A percentile compares a stretch with the other conserved stretches of the same genome.
Conservation (phyloP, 495 filamentous ascomycete genomes). For the Aspergillus heteromorphus region DNA sequence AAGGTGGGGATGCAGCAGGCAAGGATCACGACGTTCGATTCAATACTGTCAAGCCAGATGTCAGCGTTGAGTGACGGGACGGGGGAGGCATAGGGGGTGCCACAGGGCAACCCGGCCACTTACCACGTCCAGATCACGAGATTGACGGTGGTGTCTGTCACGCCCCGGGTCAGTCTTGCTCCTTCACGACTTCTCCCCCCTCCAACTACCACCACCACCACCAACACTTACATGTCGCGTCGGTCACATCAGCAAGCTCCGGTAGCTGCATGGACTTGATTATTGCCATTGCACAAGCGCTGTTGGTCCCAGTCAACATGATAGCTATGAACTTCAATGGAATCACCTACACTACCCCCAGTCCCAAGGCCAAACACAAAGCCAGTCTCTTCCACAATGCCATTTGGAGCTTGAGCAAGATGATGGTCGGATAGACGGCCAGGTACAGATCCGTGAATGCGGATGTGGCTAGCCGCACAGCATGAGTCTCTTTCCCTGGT, state of each 20-base stretch:
- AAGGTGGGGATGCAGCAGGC: slow-evolving; percentile 46
- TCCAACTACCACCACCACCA: too few species aligned
- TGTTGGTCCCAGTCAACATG: not conserved
- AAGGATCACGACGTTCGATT: slow-evolving; percentile 43
- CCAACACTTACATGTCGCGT: slow-evolving; percentile 38
- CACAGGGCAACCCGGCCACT: not conserved
- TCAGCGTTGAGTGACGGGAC: too few species aligned
- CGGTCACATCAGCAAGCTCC: slow-evolving; percentile 23
- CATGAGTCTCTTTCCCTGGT: not conserved
- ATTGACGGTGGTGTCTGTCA: slow-evolving; percentile 28
- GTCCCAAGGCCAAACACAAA: slow-evolving; percentile 36
- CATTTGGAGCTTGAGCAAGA: slow-evolving; percentile 44
- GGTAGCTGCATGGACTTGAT: slow-evolving; percentile 41
- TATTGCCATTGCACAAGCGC: slow-evolving; percentile 24
- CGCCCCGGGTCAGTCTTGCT: not conserved
- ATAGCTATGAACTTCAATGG: not conserved
- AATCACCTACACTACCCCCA: slow-evolving; percentile 29
- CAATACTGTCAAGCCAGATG: slow-evolving; percentile 25
- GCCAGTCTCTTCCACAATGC: slow-evolving; percentile 40
- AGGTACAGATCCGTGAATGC: slow-evolving; percentile 45
- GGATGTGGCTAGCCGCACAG: slow-evolving; percentile 22
- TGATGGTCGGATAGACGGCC: slow-evolving; percentile 42
- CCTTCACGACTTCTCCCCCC: not conserved
- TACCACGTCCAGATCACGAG: slow-evolving; percentile 47
- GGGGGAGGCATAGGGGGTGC: too few species aligned